Conservation (phyloP, 805 yeast genomes). For the Yarrowia hollandica region DNA sequence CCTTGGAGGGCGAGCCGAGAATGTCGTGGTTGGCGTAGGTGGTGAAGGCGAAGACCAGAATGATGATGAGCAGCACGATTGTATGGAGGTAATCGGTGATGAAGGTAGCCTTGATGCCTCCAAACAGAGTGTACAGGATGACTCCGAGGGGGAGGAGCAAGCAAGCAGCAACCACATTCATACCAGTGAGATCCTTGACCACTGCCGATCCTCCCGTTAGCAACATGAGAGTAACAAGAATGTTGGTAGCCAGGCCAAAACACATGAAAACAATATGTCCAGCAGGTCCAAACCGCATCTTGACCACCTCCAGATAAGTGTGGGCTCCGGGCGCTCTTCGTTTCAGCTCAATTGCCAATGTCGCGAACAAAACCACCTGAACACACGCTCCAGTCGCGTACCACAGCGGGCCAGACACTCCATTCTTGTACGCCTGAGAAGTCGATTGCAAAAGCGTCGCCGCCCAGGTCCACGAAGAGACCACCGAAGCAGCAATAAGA, state of each 20-base stretch:
- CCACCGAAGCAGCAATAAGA: constrained; percentile 84
- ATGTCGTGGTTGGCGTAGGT: constrained; percentile 67
- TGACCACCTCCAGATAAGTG: constrained; percentile 83
- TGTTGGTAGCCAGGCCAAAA: constrained; percentile 84
- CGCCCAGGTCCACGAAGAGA: constrained; percentile 94
- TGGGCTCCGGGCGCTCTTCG: constrained; percentile 90
- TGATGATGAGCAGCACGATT: constrained; percentile 71
- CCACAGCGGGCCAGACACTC: constrained; percentile 77
- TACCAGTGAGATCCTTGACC: constrained; percentile 76
- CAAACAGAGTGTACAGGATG: constrained; percentile 69
- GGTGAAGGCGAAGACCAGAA: constrained; percentile 77
- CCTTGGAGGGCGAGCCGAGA: constrained; percentile 79
- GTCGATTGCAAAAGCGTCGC: constrained; percentile 74
- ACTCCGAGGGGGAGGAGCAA: constrained; percentile 82
- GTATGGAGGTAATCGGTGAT: constrained; percentile 81
- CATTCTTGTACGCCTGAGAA: constrained; percentile 74
- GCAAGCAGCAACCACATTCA: constrained; percentile 77
- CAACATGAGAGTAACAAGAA: constrained; percentile 89
- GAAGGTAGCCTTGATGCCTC: constrained; percentile 82
- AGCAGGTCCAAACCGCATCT: constrained; percentile 72
- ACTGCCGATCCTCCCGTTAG: constrained; percentile 89
- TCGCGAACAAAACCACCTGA: constrained; percentile 82
- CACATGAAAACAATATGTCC: constrained; percentile 64
- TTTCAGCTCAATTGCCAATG: constrained; percentile 84
- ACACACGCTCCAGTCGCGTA: constrained; percentile 92